Evolutionary conservation across 371 early-diverging fungal species (phyloP).

Genomic region (Mucor saturninus): DNA sequence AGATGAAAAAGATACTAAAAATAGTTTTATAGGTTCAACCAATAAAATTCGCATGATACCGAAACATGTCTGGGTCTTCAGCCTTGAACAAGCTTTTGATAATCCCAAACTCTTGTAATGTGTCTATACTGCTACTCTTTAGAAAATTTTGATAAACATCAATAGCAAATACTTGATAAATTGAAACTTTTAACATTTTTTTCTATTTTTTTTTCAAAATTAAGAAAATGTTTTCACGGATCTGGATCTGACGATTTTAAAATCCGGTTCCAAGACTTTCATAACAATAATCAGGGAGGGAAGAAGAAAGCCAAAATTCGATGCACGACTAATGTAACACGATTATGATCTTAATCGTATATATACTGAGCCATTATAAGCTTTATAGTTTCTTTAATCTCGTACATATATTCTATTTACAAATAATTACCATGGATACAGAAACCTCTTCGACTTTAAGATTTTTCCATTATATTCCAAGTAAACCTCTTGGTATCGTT

Average conservation of each 20-base stretch:
- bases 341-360: not conserved
- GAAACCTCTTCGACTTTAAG: not conserved
- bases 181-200: not conserved
- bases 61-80: too few species aligned
- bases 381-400: not conserved
- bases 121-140: too few species aligned
- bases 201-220: not conserved
- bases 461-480: slow-evolving; percentile 21
- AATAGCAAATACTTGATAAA: too few species aligned
- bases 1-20: too few species aligned
- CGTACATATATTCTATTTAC: not conserved
- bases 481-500: slow-evolving; percentile 9
- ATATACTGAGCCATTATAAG: not conserved
- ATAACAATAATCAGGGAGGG: not conserved
- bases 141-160: too few species aligned
- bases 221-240: too few species aligned
- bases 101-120: too few species aligned
- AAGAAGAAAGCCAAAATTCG: slow-evolving; percentile 1
- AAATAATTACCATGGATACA: not conserved
- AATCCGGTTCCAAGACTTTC: slow-evolving; percentile 1
- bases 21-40: too few species aligned
- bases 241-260: not conserved
- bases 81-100: too few species aligned
- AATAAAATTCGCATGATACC: too few species aligned
- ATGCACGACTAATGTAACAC: not conserved